phyloP scores from a whole-genome alignment of 768 basidiomycete species.

The Hericium rajendrae region DNA sequence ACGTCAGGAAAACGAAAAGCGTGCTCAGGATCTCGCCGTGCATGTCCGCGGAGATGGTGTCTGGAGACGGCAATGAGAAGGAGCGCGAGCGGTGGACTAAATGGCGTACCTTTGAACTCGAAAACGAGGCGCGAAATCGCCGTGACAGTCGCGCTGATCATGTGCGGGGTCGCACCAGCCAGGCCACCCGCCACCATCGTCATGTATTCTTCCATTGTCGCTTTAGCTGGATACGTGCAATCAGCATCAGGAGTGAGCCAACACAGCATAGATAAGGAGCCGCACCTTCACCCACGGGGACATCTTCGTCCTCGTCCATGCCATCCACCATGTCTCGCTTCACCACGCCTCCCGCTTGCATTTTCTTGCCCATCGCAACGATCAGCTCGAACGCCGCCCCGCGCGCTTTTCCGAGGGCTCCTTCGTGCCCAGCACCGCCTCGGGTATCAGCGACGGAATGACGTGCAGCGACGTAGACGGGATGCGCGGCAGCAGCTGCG shows the following conservation, averaged over 20 bases:
- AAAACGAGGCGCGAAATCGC: conserved; percentile 90
- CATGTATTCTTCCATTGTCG: conserved; percentile 84
- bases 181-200: conserved; percentile 96
- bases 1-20: conserved; percentile 81
- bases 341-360: conserved; percentile 79
- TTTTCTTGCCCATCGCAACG: conserved; percentile 86
- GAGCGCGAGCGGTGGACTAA: too few species aligned
- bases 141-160: conserved; percentile 96
- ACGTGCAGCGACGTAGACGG: conserved; percentile 68
- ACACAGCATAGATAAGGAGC: background rate
- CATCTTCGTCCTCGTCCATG: conserved; percentile 66
- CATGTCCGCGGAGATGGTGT: conserved; percentile 59
- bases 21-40: conserved; percentile 80
- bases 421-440: conserved; percentile 91
- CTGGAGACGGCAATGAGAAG: conserved; percentile 26
- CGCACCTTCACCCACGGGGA: background rate
- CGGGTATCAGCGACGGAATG: conserved; percentile 83
- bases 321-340: conserved; percentile 66
- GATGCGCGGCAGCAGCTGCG: conserved; percentile 57
- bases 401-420: conserved; percentile 93
- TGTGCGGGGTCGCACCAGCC: conserved; percentile 89
- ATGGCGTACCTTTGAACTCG: conserved; percentile 97
- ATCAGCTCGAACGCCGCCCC: conserved; percentile 84
- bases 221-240: conserved; percentile 35
- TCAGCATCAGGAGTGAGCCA: background rate